Percentiles rank a stretch among this genome's conserved stretches.
Evolutionary conservation across 805 yeast genomes (phyloP).

Genomic region (Suhomyces pyralidae): DNA sequence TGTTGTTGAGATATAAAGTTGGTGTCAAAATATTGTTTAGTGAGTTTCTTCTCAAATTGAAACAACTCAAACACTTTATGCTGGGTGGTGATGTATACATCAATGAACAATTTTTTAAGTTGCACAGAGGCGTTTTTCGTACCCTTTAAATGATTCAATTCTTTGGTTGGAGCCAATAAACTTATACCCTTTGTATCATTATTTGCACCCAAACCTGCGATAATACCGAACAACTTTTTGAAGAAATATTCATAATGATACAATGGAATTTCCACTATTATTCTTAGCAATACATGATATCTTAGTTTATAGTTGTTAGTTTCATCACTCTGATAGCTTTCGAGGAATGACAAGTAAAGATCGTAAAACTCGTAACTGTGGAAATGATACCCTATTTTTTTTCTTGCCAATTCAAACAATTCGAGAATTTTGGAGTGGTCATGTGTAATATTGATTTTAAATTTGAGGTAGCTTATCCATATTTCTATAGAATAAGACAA

Average conservation of each 20-base stretch:
- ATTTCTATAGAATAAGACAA: constrained; percentile 45
- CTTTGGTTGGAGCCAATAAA: constrained; percentile 9
- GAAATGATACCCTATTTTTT: constrained; percentile 50
- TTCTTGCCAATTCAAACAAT: constrained; percentile 47
- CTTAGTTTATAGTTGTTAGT: constrained; percentile 26
- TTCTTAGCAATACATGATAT: constrained; percentile 44
- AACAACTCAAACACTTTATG: constrained; percentile 49
- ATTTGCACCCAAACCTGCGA: constrained; percentile 22
- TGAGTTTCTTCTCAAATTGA: constrained; percentile 42
- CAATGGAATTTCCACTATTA: constrained; percentile 53
- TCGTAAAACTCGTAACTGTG: constrained; percentile 51
- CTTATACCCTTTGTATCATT: not conserved
- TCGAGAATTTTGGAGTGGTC: constrained; percentile 27
- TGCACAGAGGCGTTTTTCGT: constrained; percentile 30
- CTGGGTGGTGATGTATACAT: constrained; percentile 55
- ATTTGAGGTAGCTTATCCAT: constrained; percentile 50
- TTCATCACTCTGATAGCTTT: constrained; percentile 20
- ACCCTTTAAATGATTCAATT: constrained; percentile 13
- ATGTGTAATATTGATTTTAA: constrained; percentile 32
- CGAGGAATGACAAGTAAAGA: constrained; percentile 44
- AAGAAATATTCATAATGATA: constrained; percentile 52
- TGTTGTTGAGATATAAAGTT: constrained; percentile 41
- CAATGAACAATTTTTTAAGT: constrained; percentile 48
- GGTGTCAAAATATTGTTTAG: constrained; percentile 36
- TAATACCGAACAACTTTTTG: constrained; percentile 31